Conservation (phyloP, 306 rosid genomes). For the Geum urbanum region DNA sequence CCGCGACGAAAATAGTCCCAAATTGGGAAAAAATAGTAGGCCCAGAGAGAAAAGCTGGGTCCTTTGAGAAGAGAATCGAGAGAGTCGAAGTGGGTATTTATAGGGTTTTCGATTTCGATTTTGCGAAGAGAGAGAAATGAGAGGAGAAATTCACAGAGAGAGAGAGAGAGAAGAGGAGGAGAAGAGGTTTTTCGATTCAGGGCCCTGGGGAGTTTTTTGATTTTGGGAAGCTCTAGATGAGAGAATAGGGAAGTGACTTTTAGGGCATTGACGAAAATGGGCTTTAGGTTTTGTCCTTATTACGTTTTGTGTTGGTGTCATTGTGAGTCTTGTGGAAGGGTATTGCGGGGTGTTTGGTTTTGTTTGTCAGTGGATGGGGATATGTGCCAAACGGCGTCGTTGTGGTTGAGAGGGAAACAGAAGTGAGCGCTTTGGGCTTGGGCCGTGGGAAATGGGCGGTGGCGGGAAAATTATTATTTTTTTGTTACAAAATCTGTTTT, state of each 20-base stretch:
- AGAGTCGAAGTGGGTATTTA: not conserved
- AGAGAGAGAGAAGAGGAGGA: too few species aligned
- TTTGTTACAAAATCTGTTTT: too few species aligned
- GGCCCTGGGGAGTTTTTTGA: constrained; percentile 1
- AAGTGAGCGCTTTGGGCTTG: not conserved
- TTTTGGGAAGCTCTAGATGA: constrained; percentile 24
- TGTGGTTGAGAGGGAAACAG: constrained; percentile 12
- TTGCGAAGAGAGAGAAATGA: not conserved
- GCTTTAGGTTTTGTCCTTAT: not conserved
- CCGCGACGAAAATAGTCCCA: not conserved
- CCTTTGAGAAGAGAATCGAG: not conserved
- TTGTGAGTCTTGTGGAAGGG: not conserved
- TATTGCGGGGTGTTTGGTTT: not conserved
- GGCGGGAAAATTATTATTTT: constrained; percentile 26
- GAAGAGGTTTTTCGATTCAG: not conserved
- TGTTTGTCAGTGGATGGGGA: not conserved
- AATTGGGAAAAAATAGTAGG: not conserved
- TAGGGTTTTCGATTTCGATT: not conserved
- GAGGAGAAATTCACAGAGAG: not conserved
- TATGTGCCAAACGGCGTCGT: constrained; percentile 24
- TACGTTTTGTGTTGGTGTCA: not conserved
- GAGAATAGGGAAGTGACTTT: not conserved
- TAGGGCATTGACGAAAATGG: not conserved
- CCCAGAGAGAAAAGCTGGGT: not conserved
- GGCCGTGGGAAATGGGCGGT: constrained; percentile 1